These are phyloP conservation scores for Piper longum DNA, from an alignment of 164 flowering plant genomes.

Conservation along the genomic window DNA sequence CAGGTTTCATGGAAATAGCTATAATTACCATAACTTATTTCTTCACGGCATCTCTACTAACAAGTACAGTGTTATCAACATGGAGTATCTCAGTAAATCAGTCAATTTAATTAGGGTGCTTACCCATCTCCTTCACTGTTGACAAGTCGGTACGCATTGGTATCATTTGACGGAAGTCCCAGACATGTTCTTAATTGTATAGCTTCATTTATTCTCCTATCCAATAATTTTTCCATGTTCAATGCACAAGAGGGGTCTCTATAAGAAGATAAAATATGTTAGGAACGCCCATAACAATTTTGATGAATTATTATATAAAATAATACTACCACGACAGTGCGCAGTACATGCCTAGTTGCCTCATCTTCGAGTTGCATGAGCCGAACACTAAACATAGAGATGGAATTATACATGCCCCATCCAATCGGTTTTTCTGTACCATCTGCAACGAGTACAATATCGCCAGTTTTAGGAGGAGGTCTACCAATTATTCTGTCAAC, in stretches of 20 bases:
- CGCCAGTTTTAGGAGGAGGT: slow-evolving; percentile 91
- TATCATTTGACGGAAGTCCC: slow-evolving; percentile 63
- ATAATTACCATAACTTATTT: neutral
- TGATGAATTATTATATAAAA: neutral
- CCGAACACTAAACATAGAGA: slow-evolving; percentile 88
- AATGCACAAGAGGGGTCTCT: slow-evolving; percentile 68
- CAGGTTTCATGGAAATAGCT: neutral
- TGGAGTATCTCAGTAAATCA: too few relatives aligned
- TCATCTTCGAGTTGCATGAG: slow-evolving; percentile 96
- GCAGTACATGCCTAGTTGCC: slow-evolving; percentile 41
- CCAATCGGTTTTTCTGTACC: slow-evolving; percentile 83
- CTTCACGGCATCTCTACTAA: too few relatives aligned
- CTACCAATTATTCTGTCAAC: slow-evolving; percentile 85
- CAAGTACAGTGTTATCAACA: too few relatives aligned
- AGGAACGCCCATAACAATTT: neutral
- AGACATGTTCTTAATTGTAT: slow-evolving; percentile 41
- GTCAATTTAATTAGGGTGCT: slow-evolving; percentile 1
- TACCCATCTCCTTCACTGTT: slow-evolving; percentile 98
- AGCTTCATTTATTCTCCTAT: slow-evolving; percentile 60
- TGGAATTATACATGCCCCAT: slow-evolving; percentile 91
- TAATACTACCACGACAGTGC: neutral
- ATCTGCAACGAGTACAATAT: slow-evolving; percentile 81
- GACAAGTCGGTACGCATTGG: slow-evolving; percentile 86
- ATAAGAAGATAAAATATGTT: slow-evolving; percentile 2
- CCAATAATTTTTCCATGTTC: slow-evolving; percentile 56